These are phyloP conservation scores for Xenoacremonium recifei DNA, from an alignment of 2,329 filamentous ascomycete species.

Conservation along the genomic window DNA sequence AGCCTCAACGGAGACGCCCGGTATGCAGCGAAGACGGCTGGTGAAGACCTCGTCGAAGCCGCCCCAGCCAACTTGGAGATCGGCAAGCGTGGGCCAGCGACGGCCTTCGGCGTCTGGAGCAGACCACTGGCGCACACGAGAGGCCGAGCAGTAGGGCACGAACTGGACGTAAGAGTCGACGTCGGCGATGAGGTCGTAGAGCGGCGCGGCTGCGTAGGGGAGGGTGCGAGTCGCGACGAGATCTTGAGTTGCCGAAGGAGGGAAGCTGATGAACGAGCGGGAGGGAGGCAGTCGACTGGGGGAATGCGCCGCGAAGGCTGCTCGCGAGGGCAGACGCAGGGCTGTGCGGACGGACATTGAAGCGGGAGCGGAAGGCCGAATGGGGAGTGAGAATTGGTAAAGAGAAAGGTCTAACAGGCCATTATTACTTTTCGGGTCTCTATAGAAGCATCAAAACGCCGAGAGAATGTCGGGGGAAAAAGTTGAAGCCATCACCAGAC, in stretches of 20 bases:
- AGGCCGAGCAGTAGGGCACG: conserved; percentile 85
- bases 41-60: conserved; percentile 82
- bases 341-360: conserved; percentile 10
- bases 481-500: neutral
- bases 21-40: conserved; percentile 75
- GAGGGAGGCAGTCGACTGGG: conserved; percentile 14
- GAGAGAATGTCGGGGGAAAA: neutral
- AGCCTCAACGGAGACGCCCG: conserved; percentile 72
- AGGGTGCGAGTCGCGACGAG: conserved; percentile 74
- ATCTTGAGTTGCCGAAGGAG: conserved; percentile 48
- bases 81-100: conserved; percentile 70
- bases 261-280: conserved; percentile 40
- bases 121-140: conserved; percentile 75
- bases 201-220: conserved; percentile 65
- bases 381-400: no score
- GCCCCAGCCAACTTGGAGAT: conserved; percentile 82
- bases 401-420: no score
- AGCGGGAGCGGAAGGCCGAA: neutral
- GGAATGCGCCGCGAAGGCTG: conserved; percentile 17
- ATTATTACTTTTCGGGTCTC: neutral
- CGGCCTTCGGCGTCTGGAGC: conserved; percentile 46
- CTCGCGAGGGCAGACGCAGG: conserved; percentile 10
- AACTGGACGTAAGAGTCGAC: conserved; percentile 81
- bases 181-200: conserved; percentile 87
- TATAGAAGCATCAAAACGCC: neutral